Evolutionary conservation across 257 asterid species (phyloP).

Genomic region (Nicotiana noctiflora): DNA sequence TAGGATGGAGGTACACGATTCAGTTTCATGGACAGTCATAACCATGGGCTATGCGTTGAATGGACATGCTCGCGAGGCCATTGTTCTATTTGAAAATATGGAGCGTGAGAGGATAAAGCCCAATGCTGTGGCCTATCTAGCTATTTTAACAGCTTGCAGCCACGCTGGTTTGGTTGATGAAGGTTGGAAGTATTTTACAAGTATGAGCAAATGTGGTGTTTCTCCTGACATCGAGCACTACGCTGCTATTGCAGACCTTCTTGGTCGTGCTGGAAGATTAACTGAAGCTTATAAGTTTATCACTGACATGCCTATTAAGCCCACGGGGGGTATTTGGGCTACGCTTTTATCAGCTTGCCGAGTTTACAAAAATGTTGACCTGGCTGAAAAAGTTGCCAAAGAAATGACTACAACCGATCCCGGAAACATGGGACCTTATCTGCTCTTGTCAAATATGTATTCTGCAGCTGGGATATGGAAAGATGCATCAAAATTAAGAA

Average conservation of each 20-base stretch:
- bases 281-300: conserved; percentile 67
- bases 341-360: conserved; percentile 78
- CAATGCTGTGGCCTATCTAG: conserved; percentile 61
- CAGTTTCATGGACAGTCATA: conserved; percentile 85
- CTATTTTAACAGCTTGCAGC: conserved; percentile 84
- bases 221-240: conserved; percentile 68
- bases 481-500: conserved; percentile 57
- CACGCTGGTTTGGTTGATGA: conserved; percentile 87
- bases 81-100: conserved; percentile 57
- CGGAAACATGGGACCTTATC: conserved; percentile 36
- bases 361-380: conserved; percentile 67
- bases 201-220: conserved; percentile 53
- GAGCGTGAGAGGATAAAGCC: conserved; percentile 48
- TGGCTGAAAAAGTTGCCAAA: conserved; percentile 71
- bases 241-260: conserved; percentile 71
- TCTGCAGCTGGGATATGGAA: conserved; percentile 70
- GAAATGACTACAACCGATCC: conserved; percentile 61
- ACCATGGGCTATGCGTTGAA: conserved; percentile 83
- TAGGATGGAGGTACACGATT: conserved; percentile 52
- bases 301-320: conserved; percentile 46
- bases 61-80: conserved; percentile 66
- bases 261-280: conserved; percentile 81
- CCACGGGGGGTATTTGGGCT: conserved; percentile 71
- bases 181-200: conserved; percentile 49
- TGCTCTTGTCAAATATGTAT: conserved; percentile 66